phyloP scores from a whole-genome alignment of 2,329 filamentous ascomycete genomes.

The Fusarium sp. region DNA sequence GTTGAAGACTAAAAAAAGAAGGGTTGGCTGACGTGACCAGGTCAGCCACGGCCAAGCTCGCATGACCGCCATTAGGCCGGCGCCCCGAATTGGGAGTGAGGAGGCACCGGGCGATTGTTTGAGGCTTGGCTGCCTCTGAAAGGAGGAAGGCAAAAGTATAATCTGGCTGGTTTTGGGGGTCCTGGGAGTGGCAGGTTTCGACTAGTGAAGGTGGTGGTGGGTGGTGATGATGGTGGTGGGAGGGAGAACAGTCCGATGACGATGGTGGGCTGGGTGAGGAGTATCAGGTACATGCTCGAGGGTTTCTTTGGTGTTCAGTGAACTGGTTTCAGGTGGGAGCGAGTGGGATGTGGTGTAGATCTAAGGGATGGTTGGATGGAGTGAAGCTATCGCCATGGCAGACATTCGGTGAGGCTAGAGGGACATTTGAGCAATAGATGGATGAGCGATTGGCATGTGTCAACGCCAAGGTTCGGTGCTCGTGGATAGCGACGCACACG shows the following conservation, averaged over 20 bases:
- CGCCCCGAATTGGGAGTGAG: not conserved
- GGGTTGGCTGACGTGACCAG: constrained; percentile 34
- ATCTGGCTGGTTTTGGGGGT: not conserved
- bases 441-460: not conserved
- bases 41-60: constrained; percentile 22
- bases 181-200: not conserved
- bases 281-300: constrained; percentile 27
- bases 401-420: not conserved
- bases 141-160: not conserved
- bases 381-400: not conserved
- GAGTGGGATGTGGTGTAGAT: constrained; percentile 27
- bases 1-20: constrained; percentile 1
- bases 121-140: not conserved
- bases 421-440: not conserved
- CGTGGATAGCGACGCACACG: not conserved
- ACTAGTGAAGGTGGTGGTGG: not conserved
- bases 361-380: constrained; percentile 5
- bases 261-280: constrained; percentile 17
- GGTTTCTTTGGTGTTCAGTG: not conserved
- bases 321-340: constrained; percentile 1
- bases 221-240: not conserved
- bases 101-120: not conserved
- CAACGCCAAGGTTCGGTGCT: not conserved
- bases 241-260: constrained; percentile 2
- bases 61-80: constrained; percentile 25